phyloP scores from a whole-genome alignment of 257 asterid genomes.

The Thymus mandschuricus region DNA sequence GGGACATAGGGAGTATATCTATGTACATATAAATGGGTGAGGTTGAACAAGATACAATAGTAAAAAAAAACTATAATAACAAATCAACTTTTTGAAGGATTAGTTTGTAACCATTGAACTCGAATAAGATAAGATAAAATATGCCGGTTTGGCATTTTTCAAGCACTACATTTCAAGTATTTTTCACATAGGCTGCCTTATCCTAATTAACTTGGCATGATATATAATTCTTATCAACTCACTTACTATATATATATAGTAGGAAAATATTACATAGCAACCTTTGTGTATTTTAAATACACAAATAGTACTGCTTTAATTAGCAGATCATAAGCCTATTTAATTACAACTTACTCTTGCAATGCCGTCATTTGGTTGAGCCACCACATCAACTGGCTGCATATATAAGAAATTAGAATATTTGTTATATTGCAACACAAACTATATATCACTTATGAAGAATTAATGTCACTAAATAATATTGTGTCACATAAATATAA shows the following conservation, averaged over 20 bases:
- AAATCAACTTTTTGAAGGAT: too few relatives aligned
- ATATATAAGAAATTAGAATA: background rate
- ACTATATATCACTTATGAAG: too few relatives aligned
- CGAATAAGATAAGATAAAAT: too few relatives aligned
- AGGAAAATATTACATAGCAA: background rate
- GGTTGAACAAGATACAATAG: too few relatives aligned
- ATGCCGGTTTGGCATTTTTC: too few relatives aligned
- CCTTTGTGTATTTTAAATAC: background rate
- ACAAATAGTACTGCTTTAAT: background rate
- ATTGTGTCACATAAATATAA: too few relatives aligned
- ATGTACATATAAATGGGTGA: too few relatives aligned
- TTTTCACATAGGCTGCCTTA: conserved; percentile 1
- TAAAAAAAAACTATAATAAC: too few relatives aligned
- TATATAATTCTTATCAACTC: background rate
- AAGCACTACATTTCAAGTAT: background rate
- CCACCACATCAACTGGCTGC: conserved; percentile 23
- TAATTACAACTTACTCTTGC: conserved; percentile 7
- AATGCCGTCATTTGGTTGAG: background rate
- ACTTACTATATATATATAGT: background rate
- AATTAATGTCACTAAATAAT: too few relatives aligned
- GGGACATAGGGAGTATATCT: too few relatives aligned
- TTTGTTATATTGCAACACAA: background rate
- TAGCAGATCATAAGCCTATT: background rate
- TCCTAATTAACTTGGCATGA: background rate
- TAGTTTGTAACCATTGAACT: too few relatives aligned